phyloP scores from a whole-genome alignment of 441 rosid species.

The Rhodomyrtus psidioides region DNA sequence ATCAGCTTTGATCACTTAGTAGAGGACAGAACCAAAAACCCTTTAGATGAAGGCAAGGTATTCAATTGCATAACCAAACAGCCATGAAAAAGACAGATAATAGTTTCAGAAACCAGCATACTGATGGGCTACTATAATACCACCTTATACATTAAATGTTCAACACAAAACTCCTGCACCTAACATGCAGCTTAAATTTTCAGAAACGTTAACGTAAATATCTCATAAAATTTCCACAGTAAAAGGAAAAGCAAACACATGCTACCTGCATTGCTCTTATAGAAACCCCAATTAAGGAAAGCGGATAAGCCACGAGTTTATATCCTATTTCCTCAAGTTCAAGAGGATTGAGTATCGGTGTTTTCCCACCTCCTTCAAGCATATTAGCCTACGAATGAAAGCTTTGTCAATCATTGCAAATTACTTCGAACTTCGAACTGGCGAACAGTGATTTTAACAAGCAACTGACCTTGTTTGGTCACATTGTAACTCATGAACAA shows the following conservation, averaged over 20 bases:
- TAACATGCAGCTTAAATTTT: not conserved
- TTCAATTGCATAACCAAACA: not conserved
- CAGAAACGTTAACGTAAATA: not conserved
- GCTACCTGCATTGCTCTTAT: slow-evolving; percentile 88
- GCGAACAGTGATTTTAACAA: not conserved
- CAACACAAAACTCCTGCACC: not conserved
- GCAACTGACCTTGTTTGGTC: not conserved
- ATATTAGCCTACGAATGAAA: slow-evolving; percentile 56
- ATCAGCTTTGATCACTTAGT: not conserved
- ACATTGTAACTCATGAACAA: not conserved
- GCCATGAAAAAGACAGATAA: not conserved
- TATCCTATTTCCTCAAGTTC: slow-evolving; percentile 83
- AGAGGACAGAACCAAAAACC: not conserved
- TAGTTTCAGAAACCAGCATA: not conserved
- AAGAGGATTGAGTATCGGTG: slow-evolving; percentile 61
- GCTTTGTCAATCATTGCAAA: slow-evolving; percentile 5
- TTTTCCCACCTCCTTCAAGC: slow-evolving; percentile 94
- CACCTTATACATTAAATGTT: not conserved
- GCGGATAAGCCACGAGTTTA: slow-evolving; percentile 77
- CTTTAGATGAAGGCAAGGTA: not conserved
- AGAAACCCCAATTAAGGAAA: slow-evolving; percentile 82
- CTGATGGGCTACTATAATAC: not conserved
- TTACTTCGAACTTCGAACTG: not conserved
- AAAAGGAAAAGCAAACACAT: not conserved
- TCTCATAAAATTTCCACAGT: not conserved